Base-by-base conservation (phyloP, 371 early-diverging fungal genomes). In the Mucor circinelloides region DNA sequence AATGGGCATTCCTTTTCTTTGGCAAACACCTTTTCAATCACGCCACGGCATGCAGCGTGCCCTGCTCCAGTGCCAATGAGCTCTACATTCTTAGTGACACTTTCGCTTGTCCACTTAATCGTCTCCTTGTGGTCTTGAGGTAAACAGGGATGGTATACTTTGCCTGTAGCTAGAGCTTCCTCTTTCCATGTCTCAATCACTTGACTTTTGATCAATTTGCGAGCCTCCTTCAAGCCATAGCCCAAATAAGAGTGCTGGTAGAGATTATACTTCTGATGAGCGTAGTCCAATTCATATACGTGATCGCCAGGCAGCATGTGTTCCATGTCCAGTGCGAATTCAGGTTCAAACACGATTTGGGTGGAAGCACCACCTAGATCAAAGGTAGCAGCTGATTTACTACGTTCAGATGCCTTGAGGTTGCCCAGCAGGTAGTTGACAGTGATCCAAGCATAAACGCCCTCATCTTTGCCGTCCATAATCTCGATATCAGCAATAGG, bases 381-480 rank as follows among this genome's bases (percentile, higher is more conserved):
- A 83, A 98, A 90, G n/a, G 95, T 89, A 3, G 95, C 98, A 2
- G 91, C 96, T 2, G 96, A 95, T 4, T 85, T 72, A 19, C 73
- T 81, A 38, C 67, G 70, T 12, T 78, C 67, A 59, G 81, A 77
- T 27, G 70, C 60, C 8, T 82, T 76, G 30, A 92, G 64, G 21
- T 82, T 84, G 2, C 79, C 78, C 28, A 96, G 81, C n/a, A 98
- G 81, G 70, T 93, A 97, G 74, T 98, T 98, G 54, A 97, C 95
- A 0, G 98, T 97, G 61, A 98, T 93, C 99, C 99, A 98, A n/a
- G 98, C 98, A 82, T 87, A 98, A 7, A 97, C 93, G 44, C 96
- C 99, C 87, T 99, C 99, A 75, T 97, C 95, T 56, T 81, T 85
- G 12, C 99, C 99, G 36, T 94, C 94, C 97, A 99, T 99, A 60